Conservation (phyloP, 805 yeast species). For the Saturnispora quitensis region DNA sequence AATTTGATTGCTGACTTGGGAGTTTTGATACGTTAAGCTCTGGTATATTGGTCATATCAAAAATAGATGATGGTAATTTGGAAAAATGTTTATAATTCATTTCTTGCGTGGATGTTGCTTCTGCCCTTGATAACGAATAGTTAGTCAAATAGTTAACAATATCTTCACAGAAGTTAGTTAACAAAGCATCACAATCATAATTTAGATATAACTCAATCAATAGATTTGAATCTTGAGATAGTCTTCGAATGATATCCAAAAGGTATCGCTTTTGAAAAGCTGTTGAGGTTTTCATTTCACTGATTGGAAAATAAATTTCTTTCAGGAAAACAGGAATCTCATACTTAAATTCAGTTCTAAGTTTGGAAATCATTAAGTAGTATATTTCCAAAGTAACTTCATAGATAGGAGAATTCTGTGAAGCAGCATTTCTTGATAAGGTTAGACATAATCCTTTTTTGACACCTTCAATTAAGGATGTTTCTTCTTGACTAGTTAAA, state of each 20-base stretch:
- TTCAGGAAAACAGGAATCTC: slow-evolving; percentile 91
- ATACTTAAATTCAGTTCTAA: slow-evolving; percentile 80
- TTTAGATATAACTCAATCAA: slow-evolving; percentile 88
- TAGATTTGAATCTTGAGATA: slow-evolving; percentile 83
- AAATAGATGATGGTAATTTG: slow-evolving; percentile 31
- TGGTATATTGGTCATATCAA: slow-evolving; percentile 66
- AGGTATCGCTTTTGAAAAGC: slow-evolving; percentile 88
- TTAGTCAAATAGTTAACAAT: slow-evolving; percentile 70
- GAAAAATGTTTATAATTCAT: slow-evolving; percentile 40
- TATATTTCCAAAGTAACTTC: slow-evolving; percentile 88
- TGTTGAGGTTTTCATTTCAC: slow-evolving; percentile 86
- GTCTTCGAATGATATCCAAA: slow-evolving; percentile 66
- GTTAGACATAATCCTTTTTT: slow-evolving; percentile 78
- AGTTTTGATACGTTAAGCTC: slow-evolving; percentile 63
- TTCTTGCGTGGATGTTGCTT: slow-evolving; percentile 61
- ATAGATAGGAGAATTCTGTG: slow-evolving; percentile 83
- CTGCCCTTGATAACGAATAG: slow-evolving; percentile 61
- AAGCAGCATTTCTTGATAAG: slow-evolving; percentile 85
- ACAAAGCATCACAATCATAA: slow-evolving; percentile 82
- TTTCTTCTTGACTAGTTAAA: slow-evolving; percentile 41
- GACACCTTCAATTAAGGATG: slow-evolving; percentile 66
- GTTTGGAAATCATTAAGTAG: slow-evolving; percentile 76
- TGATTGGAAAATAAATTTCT: slow-evolving; percentile 89
- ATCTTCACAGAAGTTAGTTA: slow-evolving; percentile 80
- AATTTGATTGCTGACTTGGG: slow-evolving; percentile 44